Evolutionary conservation across 345 rosid genomes (phyloP), one percentile per base, ranked within the genome.

Genomic region (Populus nigra): DNA sequence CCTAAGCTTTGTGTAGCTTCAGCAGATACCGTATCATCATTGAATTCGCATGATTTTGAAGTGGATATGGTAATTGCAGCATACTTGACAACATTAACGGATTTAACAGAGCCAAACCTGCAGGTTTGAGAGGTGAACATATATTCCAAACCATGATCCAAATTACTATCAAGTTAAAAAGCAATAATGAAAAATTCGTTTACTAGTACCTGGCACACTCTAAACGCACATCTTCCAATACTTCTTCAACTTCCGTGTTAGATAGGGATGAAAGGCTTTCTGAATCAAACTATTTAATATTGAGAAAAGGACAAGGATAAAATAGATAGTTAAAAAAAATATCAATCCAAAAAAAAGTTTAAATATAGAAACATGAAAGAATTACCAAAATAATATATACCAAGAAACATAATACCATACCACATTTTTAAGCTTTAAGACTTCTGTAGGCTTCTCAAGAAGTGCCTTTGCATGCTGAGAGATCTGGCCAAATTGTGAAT

Each of bases 91-190:
- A 92, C 77, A 83, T 92, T 91, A 71, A 92, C 76, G 39, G 97
- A 91, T 84, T 86, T 92, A 25, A 96, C 90, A 57, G 85, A 71
- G 75, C 99, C 99, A 90, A 93, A 93, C 91, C 99, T 96, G 93
- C 89, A 88, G 82, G 79, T 82, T 10, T 49, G 33, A 36, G 41
- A 65, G 65, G 38, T 23, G 62, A 79, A 63, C 66, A 71, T 62
- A 49, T 8, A 81, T 73, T 27, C 73, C 17, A 71, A 68, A 61
- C 43, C 41, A 55, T 25, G 57, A 67, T 22, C 31, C 29, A 62
- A 66, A 74, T 18, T 72, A 65, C 7, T 27, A 72, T 22, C 7
- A 5, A 74, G 33, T 36, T 23, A 45, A 23, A 68, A 80, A 65
- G 36, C 77, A 84, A 80, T 68, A 62, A 76, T 78, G 45, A 82